Evolutionary conservation across 768 basidiomycete genomes (phyloP).

Genomic region (Hemileccinum rubropunctum): DNA sequence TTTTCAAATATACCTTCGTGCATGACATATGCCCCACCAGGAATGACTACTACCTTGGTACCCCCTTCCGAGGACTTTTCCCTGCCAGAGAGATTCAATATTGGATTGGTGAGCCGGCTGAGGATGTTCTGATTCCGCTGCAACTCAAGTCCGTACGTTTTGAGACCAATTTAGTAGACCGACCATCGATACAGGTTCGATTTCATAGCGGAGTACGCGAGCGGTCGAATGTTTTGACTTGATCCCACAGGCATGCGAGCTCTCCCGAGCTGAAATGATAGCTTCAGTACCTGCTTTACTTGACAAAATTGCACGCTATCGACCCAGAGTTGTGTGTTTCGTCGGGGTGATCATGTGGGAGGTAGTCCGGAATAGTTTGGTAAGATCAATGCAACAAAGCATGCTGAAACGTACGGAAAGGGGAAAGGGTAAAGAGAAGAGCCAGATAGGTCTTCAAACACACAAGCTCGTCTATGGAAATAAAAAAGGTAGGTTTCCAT

Average conservation of each 20-base stretch:
- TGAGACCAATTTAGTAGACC: conserved; percentile 74
- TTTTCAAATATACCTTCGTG: background rate
- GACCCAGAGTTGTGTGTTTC: conserved; percentile 72
- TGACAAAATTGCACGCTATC: conserved; percentile 51
- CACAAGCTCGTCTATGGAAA: conserved; percentile 20
- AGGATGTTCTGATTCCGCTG: background rate
- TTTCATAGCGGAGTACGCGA: background rate
- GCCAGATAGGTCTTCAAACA: conserved; percentile 19
- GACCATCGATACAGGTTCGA: conserved; percentile 63
- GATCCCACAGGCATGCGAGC: conserved; percentile 47
- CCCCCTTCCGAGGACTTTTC: conserved; percentile 57
- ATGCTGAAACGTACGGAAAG: conserved; percentile 3
- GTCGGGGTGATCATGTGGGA: conserved; percentile 72
- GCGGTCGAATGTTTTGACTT: background rate
- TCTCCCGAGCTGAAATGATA: conserved; percentile 50
- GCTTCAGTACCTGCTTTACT: conserved; percentile 57
- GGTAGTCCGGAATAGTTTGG: conserved; percentile 34
- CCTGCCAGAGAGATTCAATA: conserved; percentile 53
- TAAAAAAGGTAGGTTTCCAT: conserved; percentile 5
- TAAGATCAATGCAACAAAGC: conserved; percentile 20
- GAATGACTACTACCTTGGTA: conserved; percentile 53
- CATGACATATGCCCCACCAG: conserved; percentile 29
- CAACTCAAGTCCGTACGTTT: background rate
- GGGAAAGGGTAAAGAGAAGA: conserved; percentile 9
- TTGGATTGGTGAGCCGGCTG: conserved; percentile 58